Evolutionary conservation across 352 stramenopile genomes (phyloP), one percentile per base, ranked within the genome.

Genomic region (Pythium plurisporium): DNA sequence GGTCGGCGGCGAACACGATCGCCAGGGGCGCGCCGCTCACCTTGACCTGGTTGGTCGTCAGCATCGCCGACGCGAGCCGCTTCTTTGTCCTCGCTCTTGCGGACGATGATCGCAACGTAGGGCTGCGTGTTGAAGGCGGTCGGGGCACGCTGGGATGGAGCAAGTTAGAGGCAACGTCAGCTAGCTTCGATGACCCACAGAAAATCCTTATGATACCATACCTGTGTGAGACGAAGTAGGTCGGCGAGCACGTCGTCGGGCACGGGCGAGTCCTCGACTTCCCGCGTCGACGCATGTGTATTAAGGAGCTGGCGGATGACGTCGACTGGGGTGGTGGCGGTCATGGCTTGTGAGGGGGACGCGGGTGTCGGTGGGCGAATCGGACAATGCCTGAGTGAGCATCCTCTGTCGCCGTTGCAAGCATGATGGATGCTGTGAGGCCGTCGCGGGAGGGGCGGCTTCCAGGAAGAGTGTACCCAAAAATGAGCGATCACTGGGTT

Each of bases 1-100:
- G 22, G 51, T 92, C 82, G 2, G 78, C 75, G 3, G 74, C 74
- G 36, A 92, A 92, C 34, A 91, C 79, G 5, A 76, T 78, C 15
- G 86, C 69, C 2, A 91, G 67, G 0, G 82, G 80, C 3, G 82
- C 82, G 25, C 87, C 71, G 30, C 76, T 76, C 19, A 91, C 78
- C 55, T 50, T 50, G 43, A 50, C 22, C 43, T 50, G 20, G 43
- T 50, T 50, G 31, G 31, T 37, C 20, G 9, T 38, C 6, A 29
- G 7, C 47, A 29, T 55, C 20, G 27, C 17, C 3, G 17, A 20
- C 3, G 47, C 20, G 30, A 41, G 6, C 1, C 20, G 47, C 14
- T n/a, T n/a, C 47, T 4, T 38, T 34, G 30, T 41, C 47, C 17
- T 38, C 30, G 20, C 3, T 19, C n/a, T 19, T 45, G 33, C 48